phyloP scores from a whole-genome alignment of 441 rosid species.

The Omphalea diandra region DNA sequence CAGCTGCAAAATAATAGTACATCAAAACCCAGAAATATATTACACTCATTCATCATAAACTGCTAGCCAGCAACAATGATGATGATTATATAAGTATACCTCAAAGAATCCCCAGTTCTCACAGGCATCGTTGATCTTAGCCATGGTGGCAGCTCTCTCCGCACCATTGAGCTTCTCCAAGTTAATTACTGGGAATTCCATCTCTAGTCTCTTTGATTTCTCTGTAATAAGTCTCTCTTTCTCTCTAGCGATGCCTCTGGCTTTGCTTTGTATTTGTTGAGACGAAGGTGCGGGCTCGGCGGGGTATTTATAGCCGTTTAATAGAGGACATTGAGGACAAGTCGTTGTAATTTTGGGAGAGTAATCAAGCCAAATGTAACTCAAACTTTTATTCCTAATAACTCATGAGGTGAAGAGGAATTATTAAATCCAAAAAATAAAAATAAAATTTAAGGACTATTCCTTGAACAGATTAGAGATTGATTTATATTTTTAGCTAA shows the following conservation, averaged over 20 bases:
- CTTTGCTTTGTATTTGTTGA: background rate
- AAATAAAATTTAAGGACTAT: too few species aligned
- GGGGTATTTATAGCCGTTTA: too few species aligned
- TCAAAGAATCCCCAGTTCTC: conserved; percentile 95
- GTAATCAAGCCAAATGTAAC: too few species aligned
- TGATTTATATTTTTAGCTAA: too few species aligned
- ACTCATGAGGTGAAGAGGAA: too few species aligned
- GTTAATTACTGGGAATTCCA: conserved; percentile 80
- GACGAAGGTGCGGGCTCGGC: too few species aligned
- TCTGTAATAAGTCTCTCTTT: background rate
- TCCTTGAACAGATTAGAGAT: too few species aligned
- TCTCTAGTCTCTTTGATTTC: conserved; percentile 17
- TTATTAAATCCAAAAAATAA: too few species aligned
- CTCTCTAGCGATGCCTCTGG: background rate
- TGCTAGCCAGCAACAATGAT: background rate
- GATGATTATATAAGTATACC: conserved; percentile 37
- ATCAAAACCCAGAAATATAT: background rate
- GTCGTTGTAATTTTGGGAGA: too few species aligned
- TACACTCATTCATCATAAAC: background rate
- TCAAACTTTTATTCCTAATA: too few species aligned
- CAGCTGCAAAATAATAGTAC: conserved; percentile 40
- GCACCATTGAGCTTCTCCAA: conserved; percentile 64
- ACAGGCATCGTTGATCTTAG: conserved; percentile 75
- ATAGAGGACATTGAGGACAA: too few species aligned
- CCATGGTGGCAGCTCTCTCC: conserved; percentile 57